Evolutionary conservation across 2,329 filamentous ascomycete genomes (phyloP).

Genomic region (Hirsutella minnesotensis): DNA sequence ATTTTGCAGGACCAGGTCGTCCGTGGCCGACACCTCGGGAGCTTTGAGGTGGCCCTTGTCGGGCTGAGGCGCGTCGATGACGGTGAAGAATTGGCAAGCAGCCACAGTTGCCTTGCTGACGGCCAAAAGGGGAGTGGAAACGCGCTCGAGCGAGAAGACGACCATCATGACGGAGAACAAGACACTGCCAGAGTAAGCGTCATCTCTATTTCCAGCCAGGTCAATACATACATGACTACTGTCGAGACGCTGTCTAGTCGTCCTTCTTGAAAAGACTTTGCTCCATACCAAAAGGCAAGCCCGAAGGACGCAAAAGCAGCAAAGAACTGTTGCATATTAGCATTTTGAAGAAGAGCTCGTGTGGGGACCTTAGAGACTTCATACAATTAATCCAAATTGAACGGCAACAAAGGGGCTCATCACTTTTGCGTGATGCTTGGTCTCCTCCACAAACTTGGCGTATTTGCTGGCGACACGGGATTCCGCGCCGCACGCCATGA

Average conservation of each 20-base stretch:
- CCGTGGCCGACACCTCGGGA: slow-evolving; percentile 23
- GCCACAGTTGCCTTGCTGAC: slow-evolving; percentile 45
- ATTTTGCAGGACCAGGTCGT: slow-evolving; percentile 39
- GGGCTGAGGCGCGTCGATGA: slow-evolving; percentile 36
- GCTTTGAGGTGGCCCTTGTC: slow-evolving; percentile 21
- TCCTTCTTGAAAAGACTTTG: slow-evolving; percentile 34
- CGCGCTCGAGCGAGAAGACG: slow-evolving; percentile 42
- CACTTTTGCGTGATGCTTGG: slow-evolving; percentile 34
- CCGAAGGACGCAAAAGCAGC: slow-evolving; percentile 39
- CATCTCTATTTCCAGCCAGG: background rate
- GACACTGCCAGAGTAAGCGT: slow-evolving; percentile 18
- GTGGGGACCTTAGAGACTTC: slow-evolving; percentile 4
- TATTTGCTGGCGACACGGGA: slow-evolving; percentile 40
- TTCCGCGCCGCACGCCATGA: slow-evolving; percentile 52
- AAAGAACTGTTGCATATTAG: slow-evolving; percentile 31
- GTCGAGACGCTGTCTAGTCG: slow-evolving; percentile 36
- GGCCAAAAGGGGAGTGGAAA: slow-evolving; percentile 47
- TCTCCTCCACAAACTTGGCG: slow-evolving; percentile 40
- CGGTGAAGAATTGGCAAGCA: slow-evolving; percentile 44
- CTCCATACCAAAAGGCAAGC: slow-evolving; percentile 52
- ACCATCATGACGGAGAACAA: slow-evolving; percentile 48
- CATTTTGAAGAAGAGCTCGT: background rate
- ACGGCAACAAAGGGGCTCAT: slow-evolving; percentile 37
- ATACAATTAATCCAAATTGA: slow-evolving; percentile 39
- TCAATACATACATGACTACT: slow-evolving; percentile 37